Conservation (phyloP, 495 filamentous ascomycete genomes). For the Tuber melanosporum region DNA sequence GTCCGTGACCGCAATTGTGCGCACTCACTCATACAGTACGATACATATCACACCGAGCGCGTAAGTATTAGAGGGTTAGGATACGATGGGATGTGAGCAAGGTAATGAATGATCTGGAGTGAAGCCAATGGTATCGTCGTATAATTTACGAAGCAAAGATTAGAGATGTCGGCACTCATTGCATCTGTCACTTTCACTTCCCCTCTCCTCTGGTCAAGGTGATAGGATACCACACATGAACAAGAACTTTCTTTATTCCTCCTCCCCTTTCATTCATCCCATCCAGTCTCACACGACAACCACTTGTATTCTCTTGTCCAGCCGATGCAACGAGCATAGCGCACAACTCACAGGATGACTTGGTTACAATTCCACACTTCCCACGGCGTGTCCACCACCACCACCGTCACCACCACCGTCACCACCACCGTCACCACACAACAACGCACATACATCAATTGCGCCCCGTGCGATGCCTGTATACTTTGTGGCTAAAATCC, state of each 20-base stretch:
- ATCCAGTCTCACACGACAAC: background rate
- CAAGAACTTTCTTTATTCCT: background rate
- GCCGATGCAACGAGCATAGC: background rate
- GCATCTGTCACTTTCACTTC: background rate
- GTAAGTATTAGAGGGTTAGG: background rate
- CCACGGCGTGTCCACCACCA: background rate
- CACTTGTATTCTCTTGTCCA: background rate
- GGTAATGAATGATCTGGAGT: background rate
- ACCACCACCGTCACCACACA: slow-evolving; percentile 10
- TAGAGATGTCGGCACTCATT: background rate
- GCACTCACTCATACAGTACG: background rate
- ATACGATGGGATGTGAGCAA: background rate
- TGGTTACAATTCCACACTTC: background rate
- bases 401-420: too few species aligned
- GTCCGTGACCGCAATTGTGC: background rate
- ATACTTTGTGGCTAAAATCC: slow-evolving; percentile 6
- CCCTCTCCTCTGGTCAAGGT: background rate
- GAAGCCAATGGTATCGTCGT: background rate
- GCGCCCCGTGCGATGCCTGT: slow-evolving; percentile 36
- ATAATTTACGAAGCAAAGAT: background rate
- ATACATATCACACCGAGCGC: background rate
- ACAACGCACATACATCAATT: slow-evolving; percentile 35
- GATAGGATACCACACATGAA: background rate
- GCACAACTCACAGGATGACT: background rate
- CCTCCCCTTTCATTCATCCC: background rate